These are phyloP conservation scores for Chaetothyriales sp. DNA, from an alignment of 2,329 filamentous ascomycete genomes.

Conservation along the genomic window DNA sequence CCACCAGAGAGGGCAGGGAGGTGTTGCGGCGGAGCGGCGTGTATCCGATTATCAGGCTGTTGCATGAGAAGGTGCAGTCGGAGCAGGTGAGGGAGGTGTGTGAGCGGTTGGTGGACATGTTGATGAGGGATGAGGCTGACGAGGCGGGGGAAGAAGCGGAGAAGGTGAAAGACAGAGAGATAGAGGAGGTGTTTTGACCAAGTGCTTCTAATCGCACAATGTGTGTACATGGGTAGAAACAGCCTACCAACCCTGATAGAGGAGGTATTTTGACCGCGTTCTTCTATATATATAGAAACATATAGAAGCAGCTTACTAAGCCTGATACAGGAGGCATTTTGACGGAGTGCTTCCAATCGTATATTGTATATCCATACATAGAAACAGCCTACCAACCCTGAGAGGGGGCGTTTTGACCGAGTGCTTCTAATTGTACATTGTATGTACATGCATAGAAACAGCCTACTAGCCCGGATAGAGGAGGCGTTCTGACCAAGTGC, in stretches of 20 bases:
- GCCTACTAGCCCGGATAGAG: no score
- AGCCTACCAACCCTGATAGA: no score
- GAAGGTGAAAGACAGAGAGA: slow-evolving; percentile 33
- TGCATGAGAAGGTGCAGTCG: slow-evolving; percentile 63
- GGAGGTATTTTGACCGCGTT: no score
- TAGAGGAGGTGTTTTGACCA: slow-evolving; percentile 41
- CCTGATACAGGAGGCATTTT: slow-evolving; percentile 35
- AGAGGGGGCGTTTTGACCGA: slow-evolving; percentile 40
- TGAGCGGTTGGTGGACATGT: slow-evolving; percentile 76
- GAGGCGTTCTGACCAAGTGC: no score
- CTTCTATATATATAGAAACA: no score
- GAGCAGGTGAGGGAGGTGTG: slow-evolving; percentile 72
- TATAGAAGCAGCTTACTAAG: no score
- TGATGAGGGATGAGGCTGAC: slow-evolving; percentile 65
- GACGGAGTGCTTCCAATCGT: slow-evolving; percentile 29
- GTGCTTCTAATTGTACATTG: background rate
- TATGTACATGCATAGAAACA: slow-evolving; percentile 15
- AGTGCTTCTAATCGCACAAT: no score
- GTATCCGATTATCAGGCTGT: slow-evolving; percentile 79
- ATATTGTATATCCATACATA: slow-evolving; percentile 16
- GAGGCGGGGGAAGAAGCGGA: slow-evolving; percentile 36
- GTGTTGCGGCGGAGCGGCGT: slow-evolving; percentile 62
- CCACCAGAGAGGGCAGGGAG: slow-evolving; percentile 61
- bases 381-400: no score
- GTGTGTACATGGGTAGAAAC: no score